Percentiles rank a stretch among this genome's conserved stretches.
These are phyloP conservation scores for Coelastrella sp. DNA, from an alignment of 139 green algal genomes.

Conservation along the genomic window DNA sequence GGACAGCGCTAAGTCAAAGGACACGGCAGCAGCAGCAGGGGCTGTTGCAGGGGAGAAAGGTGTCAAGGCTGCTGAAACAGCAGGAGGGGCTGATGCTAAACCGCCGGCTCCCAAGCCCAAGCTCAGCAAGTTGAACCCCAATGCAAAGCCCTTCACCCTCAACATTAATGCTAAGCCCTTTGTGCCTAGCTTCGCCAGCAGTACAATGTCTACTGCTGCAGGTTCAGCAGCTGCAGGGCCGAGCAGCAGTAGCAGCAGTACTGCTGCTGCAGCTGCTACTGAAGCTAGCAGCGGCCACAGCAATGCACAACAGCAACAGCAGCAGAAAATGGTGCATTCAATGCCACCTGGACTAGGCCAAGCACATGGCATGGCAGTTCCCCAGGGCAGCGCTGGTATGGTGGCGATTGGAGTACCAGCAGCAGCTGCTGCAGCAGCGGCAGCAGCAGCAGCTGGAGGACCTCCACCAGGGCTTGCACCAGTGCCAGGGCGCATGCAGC, in stretches of 20 bases:
- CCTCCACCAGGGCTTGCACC: slow-evolving; percentile 34
- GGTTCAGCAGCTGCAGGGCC: neutral
- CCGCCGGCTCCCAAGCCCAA: slow-evolving; percentile 1
- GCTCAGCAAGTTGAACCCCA: slow-evolving; percentile 66
- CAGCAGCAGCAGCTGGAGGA: slow-evolving; percentile 27
- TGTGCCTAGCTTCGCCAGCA: slow-evolving; percentile 49
- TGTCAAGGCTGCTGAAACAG: neutral
- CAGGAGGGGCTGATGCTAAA: slow-evolving; percentile 4
- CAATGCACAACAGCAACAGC: neutral
- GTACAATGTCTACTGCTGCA: neutral
- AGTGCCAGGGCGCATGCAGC: neutral
- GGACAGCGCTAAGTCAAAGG: neutral
- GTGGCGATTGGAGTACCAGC: neutral
- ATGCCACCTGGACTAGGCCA: neutral
- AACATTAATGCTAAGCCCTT: slow-evolving; percentile 76
- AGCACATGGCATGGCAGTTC: neutral
- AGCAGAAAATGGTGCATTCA: slow-evolving; percentile 5
- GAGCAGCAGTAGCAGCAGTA: neutral
- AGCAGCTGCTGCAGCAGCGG: slow-evolving; percentile 8
- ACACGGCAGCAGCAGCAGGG: slow-evolving; percentile 2
- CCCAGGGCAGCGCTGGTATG: neutral
- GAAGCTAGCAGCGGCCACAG: slow-evolving; percentile 5
- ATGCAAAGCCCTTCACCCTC: slow-evolving; percentile 73
- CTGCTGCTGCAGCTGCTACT: neutral
- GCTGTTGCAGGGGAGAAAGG: neutral